phyloP scores from a whole-genome alignment of 225 moss, liverwort and hornwort species.

The Physcomitrellopsis africana region DNA sequence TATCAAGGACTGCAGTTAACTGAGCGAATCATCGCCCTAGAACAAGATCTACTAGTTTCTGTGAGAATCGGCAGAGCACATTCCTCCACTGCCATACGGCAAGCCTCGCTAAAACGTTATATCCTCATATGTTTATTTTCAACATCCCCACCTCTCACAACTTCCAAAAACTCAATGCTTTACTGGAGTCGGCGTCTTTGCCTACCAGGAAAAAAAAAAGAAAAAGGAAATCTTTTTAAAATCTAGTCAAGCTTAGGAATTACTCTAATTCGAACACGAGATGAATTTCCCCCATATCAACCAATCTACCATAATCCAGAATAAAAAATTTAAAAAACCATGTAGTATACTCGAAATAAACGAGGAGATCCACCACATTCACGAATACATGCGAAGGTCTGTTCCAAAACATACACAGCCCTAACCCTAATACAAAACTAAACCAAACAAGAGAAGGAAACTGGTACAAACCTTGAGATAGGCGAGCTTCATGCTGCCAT shows the following conservation, averaged over 20 bases:
- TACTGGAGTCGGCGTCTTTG: slow-evolving; percentile 47
- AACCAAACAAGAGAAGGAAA: neutral
- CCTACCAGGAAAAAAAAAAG: neutral
- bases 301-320: neutral
- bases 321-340: neutral
- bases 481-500: slow-evolving; percentile 68
- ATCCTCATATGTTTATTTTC: slow-evolving; percentile 20
- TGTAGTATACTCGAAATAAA: neutral
- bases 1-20: slow-evolving; percentile 20
- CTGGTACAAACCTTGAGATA: slow-evolving; percentile 56
- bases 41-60: slow-evolving; percentile 25
- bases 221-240: too few relatives aligned
- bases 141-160: slow-evolving; percentile 16
- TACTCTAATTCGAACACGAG: too few relatives aligned
- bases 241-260: too few relatives aligned
- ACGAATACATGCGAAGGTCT: neutral
- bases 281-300: neutral
- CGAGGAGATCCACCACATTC: neutral
- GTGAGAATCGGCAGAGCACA: slow-evolving; percentile 22
- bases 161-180: slow-evolving; percentile 49
- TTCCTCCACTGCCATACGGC: slow-evolving; percentile 23
- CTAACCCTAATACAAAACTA: slow-evolving; percentile 18
- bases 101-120: slow-evolving; percentile 14
- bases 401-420: slow-evolving; percentile 7
- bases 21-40: slow-evolving; percentile 26